Conservation (phyloP, 768 basidiomycete species). For the Pulveroboletus sp. region DNA sequence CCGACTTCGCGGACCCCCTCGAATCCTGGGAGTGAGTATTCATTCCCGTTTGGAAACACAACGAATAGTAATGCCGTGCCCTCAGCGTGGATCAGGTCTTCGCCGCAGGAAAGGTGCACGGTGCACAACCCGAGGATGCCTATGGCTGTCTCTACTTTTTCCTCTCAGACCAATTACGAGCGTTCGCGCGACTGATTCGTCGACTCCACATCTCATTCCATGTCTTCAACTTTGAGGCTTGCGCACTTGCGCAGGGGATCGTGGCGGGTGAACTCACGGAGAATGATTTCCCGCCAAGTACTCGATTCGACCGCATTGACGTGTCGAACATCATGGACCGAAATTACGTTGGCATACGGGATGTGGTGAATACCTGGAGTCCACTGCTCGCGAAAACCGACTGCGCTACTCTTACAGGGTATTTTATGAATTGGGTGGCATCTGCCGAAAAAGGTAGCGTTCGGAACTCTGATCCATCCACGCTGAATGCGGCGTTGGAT, state of each 20-base stretch:
- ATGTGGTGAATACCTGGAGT: conserved; percentile 35
- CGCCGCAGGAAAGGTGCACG: conserved; percentile 36
- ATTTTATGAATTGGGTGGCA: conserved; percentile 48
- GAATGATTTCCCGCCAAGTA: conserved; percentile 21
- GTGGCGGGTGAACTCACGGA: conserved; percentile 8
- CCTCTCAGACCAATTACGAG: conserved; percentile 37
- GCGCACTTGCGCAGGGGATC: conserved; percentile 39
- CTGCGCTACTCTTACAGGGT: conserved; percentile 36
- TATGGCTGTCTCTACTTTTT: conserved; percentile 51
- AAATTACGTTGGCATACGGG: conserved; percentile 38
- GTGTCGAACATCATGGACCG: conserved; percentile 46
- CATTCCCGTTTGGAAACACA: background rate
- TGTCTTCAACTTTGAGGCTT: conserved; percentile 37
- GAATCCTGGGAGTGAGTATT: conserved; percentile 46
- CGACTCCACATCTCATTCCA: conserved; percentile 33
- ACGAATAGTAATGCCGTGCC: conserved; percentile 1
- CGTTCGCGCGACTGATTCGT: conserved; percentile 35
- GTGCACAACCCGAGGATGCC: conserved; percentile 40
- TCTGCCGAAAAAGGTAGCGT: conserved; percentile 1
- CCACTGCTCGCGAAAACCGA: conserved; percentile 33
- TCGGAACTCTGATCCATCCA: conserved; percentile 2
- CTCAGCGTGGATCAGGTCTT: conserved; percentile 40
- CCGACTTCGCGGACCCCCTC: conserved; percentile 42
- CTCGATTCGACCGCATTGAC: conserved; percentile 43
- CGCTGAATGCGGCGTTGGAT: background rate